A percentile compares a stretch with the other conserved stretches of the same genome.
Evolutionary conservation across 306 rosid genomes (phyloP).

Genomic region (Cicer chorassanicum): DNA sequence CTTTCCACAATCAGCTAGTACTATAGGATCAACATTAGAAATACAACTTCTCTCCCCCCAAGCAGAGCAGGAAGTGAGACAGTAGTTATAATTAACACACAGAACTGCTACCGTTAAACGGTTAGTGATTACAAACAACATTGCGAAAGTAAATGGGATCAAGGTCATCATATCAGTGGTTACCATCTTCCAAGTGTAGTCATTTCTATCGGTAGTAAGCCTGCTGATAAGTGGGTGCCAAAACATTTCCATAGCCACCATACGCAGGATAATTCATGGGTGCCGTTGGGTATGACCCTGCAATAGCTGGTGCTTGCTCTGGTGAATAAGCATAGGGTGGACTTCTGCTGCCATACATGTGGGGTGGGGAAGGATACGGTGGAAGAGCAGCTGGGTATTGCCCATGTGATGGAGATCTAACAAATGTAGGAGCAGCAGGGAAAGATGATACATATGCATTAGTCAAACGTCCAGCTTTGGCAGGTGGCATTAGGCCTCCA

Average conservation of each 20-base stretch:
- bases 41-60: slow-evolving; percentile 84
- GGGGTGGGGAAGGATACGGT: slow-evolving; percentile 93
- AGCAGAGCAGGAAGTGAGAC: slow-evolving; percentile 71
- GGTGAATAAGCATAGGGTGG: slow-evolving; percentile 93
- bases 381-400: slow-evolving; percentile 92
- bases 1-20: slow-evolving; percentile 92
- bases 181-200: slow-evolving; percentile 82
- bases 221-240: slow-evolving; percentile 99
- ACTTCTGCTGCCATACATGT: slow-evolving; percentile 96
- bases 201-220: slow-evolving; percentile 99
- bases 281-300: slow-evolving; percentile 74
- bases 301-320: slow-evolving; percentile 72
- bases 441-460: slow-evolving; percentile 97
- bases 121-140: slow-evolving; percentile 99
- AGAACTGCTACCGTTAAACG: slow-evolving; percentile 93
- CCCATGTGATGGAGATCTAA: slow-evolving; percentile 90
- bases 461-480: slow-evolving; percentile 98
- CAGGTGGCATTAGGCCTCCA: slow-evolving; percentile 99
- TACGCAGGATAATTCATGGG: slow-evolving; percentile 94
- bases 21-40: slow-evolving; percentile 93
- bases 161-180: slow-evolving; percentile 94
- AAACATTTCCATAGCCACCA: slow-evolving; percentile 81
- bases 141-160: slow-evolving; percentile 72
- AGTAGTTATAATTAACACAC: slow-evolving; percentile 92
- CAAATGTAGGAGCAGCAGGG: slow-evolving; percentile 85